Evolutionary conservation across 139 green algal species (phyloP).

Genomic region (Asterochloris erici): DNA sequence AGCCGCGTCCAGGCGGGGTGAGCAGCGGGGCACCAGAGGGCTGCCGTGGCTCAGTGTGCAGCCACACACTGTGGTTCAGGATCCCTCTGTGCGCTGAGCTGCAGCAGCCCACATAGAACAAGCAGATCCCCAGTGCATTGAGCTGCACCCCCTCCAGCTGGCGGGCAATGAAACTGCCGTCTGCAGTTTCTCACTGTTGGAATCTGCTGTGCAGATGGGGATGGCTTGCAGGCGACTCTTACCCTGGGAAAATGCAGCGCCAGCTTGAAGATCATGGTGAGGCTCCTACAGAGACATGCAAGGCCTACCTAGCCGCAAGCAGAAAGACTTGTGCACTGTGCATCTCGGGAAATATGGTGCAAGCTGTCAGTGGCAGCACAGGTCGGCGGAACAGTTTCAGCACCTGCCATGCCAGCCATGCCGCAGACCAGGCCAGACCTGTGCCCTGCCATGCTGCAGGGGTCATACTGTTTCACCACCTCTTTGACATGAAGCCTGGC

Average conservation of each 20-base stretch:
- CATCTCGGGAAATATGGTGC: not conserved
- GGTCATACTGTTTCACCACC: constrained; percentile 25
- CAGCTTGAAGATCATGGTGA: not conserved
- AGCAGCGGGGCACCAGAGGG: too few species aligned
- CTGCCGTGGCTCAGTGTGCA: not conserved
- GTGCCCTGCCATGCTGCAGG: not conserved
- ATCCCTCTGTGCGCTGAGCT: not conserved
- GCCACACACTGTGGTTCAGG: not conserved
- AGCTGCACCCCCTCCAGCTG: not conserved
- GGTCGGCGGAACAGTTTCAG: not conserved
- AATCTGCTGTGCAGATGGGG: not conserved
- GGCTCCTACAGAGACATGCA: not conserved
- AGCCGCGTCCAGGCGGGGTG: not conserved
- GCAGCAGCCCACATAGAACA: not conserved
- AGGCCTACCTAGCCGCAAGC: not conserved
- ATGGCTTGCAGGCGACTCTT: constrained; percentile 5
- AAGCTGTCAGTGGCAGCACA: not conserved
- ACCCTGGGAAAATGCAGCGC: not conserved
- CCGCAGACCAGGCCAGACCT: not conserved
- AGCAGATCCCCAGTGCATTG: too few species aligned
- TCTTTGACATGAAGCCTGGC: constrained; percentile 26
- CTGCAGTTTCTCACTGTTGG: not conserved
- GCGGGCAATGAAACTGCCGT: too few species aligned
- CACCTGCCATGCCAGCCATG: not conserved
- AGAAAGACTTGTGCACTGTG: not conserved